These are phyloP conservation scores for Barnettozyma pratensis DNA, from an alignment of 805 yeast species.

Conservation along the genomic window DNA sequence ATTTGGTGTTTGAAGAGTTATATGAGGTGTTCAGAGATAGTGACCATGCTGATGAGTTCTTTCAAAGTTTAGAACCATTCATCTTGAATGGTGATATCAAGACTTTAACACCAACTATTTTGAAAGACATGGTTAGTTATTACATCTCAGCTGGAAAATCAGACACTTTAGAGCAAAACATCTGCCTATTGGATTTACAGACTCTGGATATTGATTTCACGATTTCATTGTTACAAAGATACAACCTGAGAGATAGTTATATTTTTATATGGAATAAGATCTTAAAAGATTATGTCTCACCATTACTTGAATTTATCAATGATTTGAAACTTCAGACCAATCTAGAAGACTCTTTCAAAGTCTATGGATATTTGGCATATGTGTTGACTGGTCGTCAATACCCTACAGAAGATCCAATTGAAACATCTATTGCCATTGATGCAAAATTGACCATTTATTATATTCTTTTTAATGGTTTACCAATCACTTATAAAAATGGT, in stretches of 20 bases:
- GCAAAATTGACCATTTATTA: conserved; percentile 52
- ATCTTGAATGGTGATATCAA: conserved; percentile 42
- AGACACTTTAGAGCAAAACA: conserved; percentile 54
- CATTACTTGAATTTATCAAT: conserved; percentile 55
- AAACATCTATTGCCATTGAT: conserved; percentile 23
- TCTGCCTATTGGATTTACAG: conserved; percentile 62
- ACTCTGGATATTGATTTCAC: conserved; percentile 78
- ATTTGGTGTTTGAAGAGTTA: conserved; percentile 37
- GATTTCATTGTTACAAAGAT: conserved; percentile 50
- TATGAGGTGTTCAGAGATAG: conserved; percentile 36
- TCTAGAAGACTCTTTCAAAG: conserved; percentile 24
- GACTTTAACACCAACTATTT: conserved; percentile 55
- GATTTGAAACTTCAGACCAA: conserved; percentile 18
- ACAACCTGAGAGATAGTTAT: conserved; percentile 55
- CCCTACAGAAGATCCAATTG: conserved; percentile 59
- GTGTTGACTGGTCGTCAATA: conserved; percentile 73
- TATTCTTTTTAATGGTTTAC: conserved; percentile 53
- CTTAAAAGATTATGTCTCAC: conserved; percentile 66
- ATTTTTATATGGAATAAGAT: conserved; percentile 69
- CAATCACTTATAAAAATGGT: conserved; percentile 25
- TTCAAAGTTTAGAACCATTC: conserved; percentile 46
- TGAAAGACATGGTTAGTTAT: conserved; percentile 54
- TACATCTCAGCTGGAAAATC: conserved; percentile 38
- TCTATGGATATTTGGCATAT: conserved; percentile 62
- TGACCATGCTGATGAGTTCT: conserved; percentile 35